Conservation (phyloP, 108 stramenopile genomes). For the Parmales sp. region DNA sequence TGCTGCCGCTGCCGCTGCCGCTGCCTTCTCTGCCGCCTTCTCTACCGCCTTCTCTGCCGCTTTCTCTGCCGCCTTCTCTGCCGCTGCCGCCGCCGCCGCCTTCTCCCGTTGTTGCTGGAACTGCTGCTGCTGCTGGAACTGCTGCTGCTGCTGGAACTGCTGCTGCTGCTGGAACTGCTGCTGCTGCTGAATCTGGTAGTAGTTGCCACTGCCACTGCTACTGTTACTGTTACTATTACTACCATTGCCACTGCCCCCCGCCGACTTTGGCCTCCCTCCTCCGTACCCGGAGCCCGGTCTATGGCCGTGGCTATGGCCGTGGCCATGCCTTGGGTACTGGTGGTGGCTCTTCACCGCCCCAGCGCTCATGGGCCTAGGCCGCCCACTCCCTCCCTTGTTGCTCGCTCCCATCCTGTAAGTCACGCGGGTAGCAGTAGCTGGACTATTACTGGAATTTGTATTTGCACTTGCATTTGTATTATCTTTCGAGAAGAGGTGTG, state of each 20-base stretch:
- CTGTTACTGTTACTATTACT: neutral
- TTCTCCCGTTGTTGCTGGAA: no score
- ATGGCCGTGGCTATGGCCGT: neutral
- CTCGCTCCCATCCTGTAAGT: conserved; percentile 10
- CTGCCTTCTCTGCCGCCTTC: no score
- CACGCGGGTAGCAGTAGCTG: no score
- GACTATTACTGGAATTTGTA: no score
- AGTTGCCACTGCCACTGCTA: neutral
- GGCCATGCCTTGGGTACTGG: neutral
- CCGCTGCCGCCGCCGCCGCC: no score
- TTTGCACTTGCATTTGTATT: no score
- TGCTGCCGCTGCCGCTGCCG: no score
- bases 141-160: no score
- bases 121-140: no score
- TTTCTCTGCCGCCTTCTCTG: no score
- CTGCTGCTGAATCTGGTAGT: neutral
- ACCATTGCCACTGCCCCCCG: neutral
- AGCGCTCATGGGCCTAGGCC: neutral
- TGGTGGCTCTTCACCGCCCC: neutral
- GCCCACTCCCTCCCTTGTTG: neutral
- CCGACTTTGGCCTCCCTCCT: neutral
- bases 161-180: neutral
- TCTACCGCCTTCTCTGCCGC: no score
- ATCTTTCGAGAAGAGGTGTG: neutral
- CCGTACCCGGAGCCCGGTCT: neutral